phyloP scores from a whole-genome alignment of 2,329 filamentous ascomycete genomes.

The Mariannaea elegans region DNA sequence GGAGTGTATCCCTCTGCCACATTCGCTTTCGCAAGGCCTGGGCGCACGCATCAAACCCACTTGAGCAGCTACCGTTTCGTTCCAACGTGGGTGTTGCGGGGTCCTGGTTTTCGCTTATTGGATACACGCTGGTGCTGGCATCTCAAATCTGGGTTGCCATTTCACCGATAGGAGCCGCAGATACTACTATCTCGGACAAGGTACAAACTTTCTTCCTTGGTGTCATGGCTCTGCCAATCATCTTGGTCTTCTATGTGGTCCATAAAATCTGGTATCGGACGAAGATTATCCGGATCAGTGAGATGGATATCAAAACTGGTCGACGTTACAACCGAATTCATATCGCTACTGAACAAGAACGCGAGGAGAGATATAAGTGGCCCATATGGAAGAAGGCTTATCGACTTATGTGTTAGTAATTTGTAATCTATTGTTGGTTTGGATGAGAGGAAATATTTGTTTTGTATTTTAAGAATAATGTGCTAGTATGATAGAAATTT shows the following conservation, averaged over 20 bases:
- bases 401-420: constrained; percentile 70
- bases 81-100: constrained; percentile 81
- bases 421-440: no score
- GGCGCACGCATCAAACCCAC: constrained; percentile 69
- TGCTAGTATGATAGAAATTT: no score
- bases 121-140: constrained; percentile 78
- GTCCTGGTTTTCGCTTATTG: constrained; percentile 79
- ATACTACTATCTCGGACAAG: constrained; percentile 46
- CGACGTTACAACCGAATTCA: constrained; percentile 83
- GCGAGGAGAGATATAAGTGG: constrained; percentile 75
- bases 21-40: constrained; percentile 88
- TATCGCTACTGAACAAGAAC: constrained; percentile 80
- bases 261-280: constrained; percentile 77
- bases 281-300: constrained; percentile 62
- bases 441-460: no score
- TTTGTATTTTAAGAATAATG: no score
- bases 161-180: constrained; percentile 66
- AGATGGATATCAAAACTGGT: constrained; percentile 90
- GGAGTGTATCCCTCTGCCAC: constrained; percentile 85
- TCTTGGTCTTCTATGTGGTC: constrained; percentile 72
- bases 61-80: constrained; percentile 81
- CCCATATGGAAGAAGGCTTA: constrained; percentile 80
- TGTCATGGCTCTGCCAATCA: constrained; percentile 75
- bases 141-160: constrained; percentile 90
- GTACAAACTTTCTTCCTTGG: constrained; percentile 75